phyloP scores from a whole-genome alignment of 768 basidiomycete genomes.

The Lactifluus piperatus region DNA sequence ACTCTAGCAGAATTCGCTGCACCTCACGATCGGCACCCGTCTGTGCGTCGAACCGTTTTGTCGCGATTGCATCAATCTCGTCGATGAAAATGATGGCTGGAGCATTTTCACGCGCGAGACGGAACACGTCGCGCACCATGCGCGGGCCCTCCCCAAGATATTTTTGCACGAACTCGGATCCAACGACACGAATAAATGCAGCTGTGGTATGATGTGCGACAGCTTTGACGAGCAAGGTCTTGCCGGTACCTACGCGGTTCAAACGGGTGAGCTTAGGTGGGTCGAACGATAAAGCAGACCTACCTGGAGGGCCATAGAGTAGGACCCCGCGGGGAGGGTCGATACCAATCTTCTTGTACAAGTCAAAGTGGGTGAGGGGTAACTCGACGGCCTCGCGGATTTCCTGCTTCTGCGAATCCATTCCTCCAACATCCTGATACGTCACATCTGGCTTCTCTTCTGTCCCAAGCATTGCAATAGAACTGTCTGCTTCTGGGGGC shows the following conservation, averaged over 20 bases:
- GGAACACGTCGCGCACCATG: slow-evolving; percentile 99
- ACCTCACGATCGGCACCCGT: slow-evolving; percentile 99
- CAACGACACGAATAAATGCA: slow-evolving; percentile 95
- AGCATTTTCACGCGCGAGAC: slow-evolving; percentile 92
- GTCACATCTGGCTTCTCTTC: slow-evolving; percentile 94
- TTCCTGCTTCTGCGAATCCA: slow-evolving; percentile 98
- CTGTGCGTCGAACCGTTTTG: slow-evolving; percentile 98
- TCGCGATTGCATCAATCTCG: slow-evolving; percentile 97
- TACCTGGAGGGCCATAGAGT: slow-evolving; percentile 94
- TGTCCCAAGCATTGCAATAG: slow-evolving; percentile 87
- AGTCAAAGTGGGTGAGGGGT: slow-evolving; percentile 91
- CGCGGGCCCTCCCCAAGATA: slow-evolving; percentile 98
- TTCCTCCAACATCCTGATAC: slow-evolving; percentile 92
- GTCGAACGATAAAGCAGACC: neutral
- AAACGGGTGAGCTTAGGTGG: neutral
- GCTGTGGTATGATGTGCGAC: slow-evolving; percentile 97
- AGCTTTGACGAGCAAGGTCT: slow-evolving; percentile 99
- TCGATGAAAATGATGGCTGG: slow-evolving; percentile 99
- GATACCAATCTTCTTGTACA: slow-evolving; percentile 99
- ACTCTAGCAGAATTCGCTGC: slow-evolving; percentile 92
- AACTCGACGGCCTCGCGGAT: slow-evolving; percentile 97
- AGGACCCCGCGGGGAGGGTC: slow-evolving; percentile 97
- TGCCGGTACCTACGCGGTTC: slow-evolving; percentile 70
- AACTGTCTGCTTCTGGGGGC: slow-evolving; percentile 96
- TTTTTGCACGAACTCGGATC: slow-evolving; percentile 98